Percentiles rank a stretch among this genome's conserved stretches.
Conservation (phyloP, 78 protist genomes). For the Guillardia theta region DNA sequence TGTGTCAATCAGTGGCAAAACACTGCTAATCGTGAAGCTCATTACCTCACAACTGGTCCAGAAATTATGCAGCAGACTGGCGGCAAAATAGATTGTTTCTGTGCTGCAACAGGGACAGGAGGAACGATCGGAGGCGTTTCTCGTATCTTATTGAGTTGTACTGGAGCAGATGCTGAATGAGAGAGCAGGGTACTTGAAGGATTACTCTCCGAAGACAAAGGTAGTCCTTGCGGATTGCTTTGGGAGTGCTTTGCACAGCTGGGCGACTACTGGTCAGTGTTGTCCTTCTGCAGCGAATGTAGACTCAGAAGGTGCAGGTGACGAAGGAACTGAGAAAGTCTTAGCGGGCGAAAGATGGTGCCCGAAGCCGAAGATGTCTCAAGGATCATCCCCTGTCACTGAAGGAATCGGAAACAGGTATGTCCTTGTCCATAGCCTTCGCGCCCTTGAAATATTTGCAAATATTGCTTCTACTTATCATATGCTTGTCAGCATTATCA, state of each 20-base stretch:
- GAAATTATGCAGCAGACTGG: neutral
- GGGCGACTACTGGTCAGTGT: neutral
- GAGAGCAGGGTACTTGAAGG: neutral
- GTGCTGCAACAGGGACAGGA: slow-evolving; percentile 10
- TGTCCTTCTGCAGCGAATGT: neutral
- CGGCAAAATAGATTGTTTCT: neutral
- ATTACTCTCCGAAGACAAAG: neutral
- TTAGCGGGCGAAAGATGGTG: neutral
- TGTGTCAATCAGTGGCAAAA: neutral
- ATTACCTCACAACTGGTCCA: neutral
- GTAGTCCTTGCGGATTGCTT: neutral
- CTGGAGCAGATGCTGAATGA: no score
- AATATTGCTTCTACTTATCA: no score
- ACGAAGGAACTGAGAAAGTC: neutral
- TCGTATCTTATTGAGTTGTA: no score
- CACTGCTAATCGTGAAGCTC: neutral
- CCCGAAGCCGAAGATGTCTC: neutral
- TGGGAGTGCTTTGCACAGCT: neutral
- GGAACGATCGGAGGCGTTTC: neutral
- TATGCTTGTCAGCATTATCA: neutral
- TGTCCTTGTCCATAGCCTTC: neutral
- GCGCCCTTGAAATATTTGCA: no score
- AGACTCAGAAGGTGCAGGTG: neutral
- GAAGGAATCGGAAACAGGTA: neutral
- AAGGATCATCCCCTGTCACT: neutral